Conservation (phyloP, 1,284 basidiomycete species). For the Taiwanofungus camphoratus region DNA sequence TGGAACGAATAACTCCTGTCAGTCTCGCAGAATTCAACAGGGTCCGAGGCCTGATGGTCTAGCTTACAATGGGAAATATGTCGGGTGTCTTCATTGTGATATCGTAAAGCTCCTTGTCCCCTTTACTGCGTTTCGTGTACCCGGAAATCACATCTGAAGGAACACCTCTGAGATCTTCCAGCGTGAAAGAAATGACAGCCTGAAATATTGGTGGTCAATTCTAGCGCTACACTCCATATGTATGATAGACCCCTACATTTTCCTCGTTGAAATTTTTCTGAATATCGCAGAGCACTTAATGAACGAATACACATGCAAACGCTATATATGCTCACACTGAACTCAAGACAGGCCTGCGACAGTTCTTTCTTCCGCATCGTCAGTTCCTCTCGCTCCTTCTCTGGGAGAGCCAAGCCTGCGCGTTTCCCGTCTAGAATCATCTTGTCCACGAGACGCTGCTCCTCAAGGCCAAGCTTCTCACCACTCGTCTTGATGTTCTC, state of each 20-base stretch:
- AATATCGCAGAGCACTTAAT: slow-evolving; percentile 1
- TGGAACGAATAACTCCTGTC: slow-evolving; percentile 23
- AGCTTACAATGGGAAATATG: slow-evolving; percentile 67
- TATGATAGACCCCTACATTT: slow-evolving; percentile 41
- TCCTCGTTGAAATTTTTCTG: slow-evolving; percentile 85
- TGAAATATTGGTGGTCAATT: slow-evolving; percentile 22
- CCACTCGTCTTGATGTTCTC: slow-evolving; percentile 58
- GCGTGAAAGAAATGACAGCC: slow-evolving; percentile 60
- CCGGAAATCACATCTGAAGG: slow-evolving; percentile 73
- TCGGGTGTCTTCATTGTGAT: slow-evolving; percentile 73
- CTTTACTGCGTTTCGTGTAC: slow-evolving; percentile 58
- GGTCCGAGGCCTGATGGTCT: neutral
- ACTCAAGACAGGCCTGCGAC: slow-evolving; percentile 66
- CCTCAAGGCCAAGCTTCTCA: slow-evolving; percentile 54
- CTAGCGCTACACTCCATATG: neutral
- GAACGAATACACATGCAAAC: neutral
- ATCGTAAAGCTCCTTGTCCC: slow-evolving; percentile 53
- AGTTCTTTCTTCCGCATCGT: slow-evolving; percentile 63
- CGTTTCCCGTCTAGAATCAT: slow-evolving; percentile 73
- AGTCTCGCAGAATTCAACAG: neutral
- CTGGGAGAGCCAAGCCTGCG: slow-evolving; percentile 67
- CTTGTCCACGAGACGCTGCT: slow-evolving; percentile 69
- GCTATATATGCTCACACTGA: slow-evolving; percentile 45
- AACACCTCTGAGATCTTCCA: slow-evolving; percentile 72
- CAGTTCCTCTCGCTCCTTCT: slow-evolving; percentile 52